Percentiles rank a stretch among this genome's conserved stretches.
Evolutionary conservation across 441 rosid genomes (phyloP).

Genomic region (Brassica hybrid): DNA sequence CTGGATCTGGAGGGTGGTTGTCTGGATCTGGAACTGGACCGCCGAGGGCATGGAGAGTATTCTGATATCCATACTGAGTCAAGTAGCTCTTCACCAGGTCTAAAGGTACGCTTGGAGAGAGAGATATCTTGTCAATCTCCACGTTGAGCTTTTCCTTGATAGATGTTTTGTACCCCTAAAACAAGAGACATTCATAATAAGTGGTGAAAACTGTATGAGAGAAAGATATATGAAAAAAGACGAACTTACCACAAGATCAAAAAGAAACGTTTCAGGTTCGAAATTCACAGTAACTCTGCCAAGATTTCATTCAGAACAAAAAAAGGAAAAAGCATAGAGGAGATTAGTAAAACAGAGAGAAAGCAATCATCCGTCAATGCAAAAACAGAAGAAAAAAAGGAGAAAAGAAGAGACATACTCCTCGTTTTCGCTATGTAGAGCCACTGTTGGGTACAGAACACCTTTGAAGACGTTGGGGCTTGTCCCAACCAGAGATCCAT

Average conservation of each 20-base stretch:
- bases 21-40: not conserved
- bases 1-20: not conserved
- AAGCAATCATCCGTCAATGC: not conserved
- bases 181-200: not conserved
- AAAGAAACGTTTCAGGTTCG: not conserved
- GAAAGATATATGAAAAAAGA: not conserved
- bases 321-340: not conserved
- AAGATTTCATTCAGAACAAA: not conserved
- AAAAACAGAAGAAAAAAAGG: not conserved
- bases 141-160: not conserved
- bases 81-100: slow-evolving; percentile 9
- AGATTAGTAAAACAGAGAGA: not conserved
- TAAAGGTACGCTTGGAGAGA: not conserved
- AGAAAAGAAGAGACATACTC: slow-evolving; percentile 7
- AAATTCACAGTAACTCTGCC: slow-evolving; percentile 3
- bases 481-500: not conserved
- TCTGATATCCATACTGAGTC: not conserved
- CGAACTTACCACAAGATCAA: not conserved
- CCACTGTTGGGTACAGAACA: slow-evolving; percentile 9
- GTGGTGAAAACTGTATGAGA: not conserved
- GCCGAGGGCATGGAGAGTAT: not conserved
- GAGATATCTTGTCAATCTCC: not conserved
- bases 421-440: not conserved
- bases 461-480: not conserved
- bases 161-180: not conserved